Conservation (phyloP, 1,284 basidiomycete genomes). For the Trametes pubescens region DNA sequence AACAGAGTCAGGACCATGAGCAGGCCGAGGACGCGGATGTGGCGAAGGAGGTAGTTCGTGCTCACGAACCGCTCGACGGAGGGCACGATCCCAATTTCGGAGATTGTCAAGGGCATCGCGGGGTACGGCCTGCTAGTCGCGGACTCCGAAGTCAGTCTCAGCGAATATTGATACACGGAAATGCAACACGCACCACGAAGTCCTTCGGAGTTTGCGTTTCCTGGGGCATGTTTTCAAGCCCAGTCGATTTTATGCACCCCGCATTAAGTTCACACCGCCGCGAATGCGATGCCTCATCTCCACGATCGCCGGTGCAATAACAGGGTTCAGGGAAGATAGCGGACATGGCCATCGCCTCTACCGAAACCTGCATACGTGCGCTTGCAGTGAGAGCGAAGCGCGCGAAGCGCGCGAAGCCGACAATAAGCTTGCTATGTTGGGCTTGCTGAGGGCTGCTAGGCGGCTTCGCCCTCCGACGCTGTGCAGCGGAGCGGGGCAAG, state of each 20-base stretch:
- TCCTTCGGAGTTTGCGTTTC: not conserved
- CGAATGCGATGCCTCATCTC: not conserved
- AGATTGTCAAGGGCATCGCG: conserved; percentile 17
- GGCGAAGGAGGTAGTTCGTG: conserved; percentile 22
- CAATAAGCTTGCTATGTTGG: not conserved
- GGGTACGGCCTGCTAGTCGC: not conserved
- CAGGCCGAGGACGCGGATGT: conserved; percentile 17
- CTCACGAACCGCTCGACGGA: conserved; percentile 24
- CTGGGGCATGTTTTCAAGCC: not conserved
- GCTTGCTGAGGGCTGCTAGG: not conserved
- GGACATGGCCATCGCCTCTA: no score
- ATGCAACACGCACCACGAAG: not conserved
- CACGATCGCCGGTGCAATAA: not conserved
- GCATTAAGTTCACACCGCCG: conserved; percentile 1
- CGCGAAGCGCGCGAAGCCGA: not conserved
- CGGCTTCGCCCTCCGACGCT: not conserved
- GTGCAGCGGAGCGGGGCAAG: not conserved
- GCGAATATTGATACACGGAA: no score
- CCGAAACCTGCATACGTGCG: not conserved
- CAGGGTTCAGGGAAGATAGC: not conserved
- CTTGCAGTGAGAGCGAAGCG: no score
- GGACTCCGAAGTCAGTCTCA: not conserved
- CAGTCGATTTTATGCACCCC: not conserved
- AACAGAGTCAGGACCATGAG: conserved; percentile 3
- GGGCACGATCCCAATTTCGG: conserved; percentile 21